A percentile compares a stretch with the other conserved stretches of the same genome.
phyloP scores from a whole-genome alignment of 2,329 filamentous ascomycete species.

The Colletotrichum lentis region DNA sequence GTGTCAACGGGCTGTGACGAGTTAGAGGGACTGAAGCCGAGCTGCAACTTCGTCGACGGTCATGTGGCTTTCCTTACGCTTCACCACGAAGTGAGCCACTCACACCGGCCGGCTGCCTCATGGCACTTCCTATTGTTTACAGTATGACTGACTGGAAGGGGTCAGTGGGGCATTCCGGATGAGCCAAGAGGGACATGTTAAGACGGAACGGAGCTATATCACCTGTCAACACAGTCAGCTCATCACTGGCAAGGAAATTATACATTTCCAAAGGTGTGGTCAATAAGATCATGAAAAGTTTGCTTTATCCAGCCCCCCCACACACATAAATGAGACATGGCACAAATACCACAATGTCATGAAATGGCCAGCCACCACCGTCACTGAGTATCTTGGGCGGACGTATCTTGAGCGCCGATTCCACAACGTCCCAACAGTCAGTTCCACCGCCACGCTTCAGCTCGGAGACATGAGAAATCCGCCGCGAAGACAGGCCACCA shows the following conservation, averaged over 20 bases:
- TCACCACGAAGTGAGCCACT: not conserved
- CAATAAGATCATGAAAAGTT: not conserved
- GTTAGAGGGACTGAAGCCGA: slow-evolving; percentile 4
- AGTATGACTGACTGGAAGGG: not conserved
- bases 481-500: slow-evolving; percentile 18
- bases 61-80: slow-evolving; percentile 3
- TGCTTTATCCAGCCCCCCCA: not conserved
- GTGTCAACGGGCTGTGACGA: slow-evolving; percentile 9
- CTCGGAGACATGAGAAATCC: not conserved
- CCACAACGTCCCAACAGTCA: not conserved
- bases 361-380: not conserved
- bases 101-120: not conserved
- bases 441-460: slow-evolving; percentile 10
- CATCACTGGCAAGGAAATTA: slow-evolving; percentile 7
- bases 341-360: slow-evolving; percentile 8
- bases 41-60: slow-evolving; percentile 8
- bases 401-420: not conserved
- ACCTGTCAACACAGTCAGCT: slow-evolving; percentile 21
- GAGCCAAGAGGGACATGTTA: slow-evolving; percentile 19
- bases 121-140: slow-evolving; percentile 9
- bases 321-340: slow-evolving; percentile 28
- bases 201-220: slow-evolving; percentile 19
- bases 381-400: not conserved
- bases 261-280: not conserved
- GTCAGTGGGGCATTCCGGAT: not conserved